Evolutionary conservation across 1,284 basidiomycete genomes (phyloP), one percentile per base, ranked within the genome.

Genomic region (Moesziomyces sp.): DNA sequence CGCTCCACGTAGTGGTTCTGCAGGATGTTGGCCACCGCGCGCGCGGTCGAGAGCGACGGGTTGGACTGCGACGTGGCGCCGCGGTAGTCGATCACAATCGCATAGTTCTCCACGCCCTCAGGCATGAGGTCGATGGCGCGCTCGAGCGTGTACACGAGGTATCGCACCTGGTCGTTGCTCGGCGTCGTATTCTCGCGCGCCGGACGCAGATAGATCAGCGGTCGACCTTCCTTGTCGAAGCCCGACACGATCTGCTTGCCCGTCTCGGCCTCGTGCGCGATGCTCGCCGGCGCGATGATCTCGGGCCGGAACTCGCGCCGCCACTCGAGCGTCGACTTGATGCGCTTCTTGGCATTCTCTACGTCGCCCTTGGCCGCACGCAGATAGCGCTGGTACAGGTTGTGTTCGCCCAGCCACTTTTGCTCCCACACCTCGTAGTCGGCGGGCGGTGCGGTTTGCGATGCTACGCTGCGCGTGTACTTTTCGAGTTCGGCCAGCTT

Each of bases 1-100:
- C 92, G 91, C 85, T 95, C 93, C 35, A 92, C 91, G 79, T 97
- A 97, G 84, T 96, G 93, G 73, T 93, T 89, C 84, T 96, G 94
- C 42, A 97, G 87, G 73, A 97, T 94, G 65, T 88, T 87, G 33
- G 75, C 77, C 40, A 78, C 78, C 16, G 66, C 35, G 5, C 74
- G 61, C 3, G 74, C 74, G 19, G 66, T 76, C 11, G 61, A 56
- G 23, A 82, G 58, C 33, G 64, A 68, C 38, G 81, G 81, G 46
- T 76, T 80, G 40, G 71, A 67, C n/a, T 69, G 61, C 18, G 66
- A 45, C 1, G 66, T 76, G 10, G 79, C 73, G 14, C 60, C 62
- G 30, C 73, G 50, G 53, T 79, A 82, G 58, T 81, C 79, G 55
- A 82, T 74, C 42, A 83, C 47, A 54, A 81, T 74, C 26, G 76